Evolutionary conservation across 2,329 filamentous ascomycete species (phyloP).

Genomic region (Sporothrix mexicana): DNA sequence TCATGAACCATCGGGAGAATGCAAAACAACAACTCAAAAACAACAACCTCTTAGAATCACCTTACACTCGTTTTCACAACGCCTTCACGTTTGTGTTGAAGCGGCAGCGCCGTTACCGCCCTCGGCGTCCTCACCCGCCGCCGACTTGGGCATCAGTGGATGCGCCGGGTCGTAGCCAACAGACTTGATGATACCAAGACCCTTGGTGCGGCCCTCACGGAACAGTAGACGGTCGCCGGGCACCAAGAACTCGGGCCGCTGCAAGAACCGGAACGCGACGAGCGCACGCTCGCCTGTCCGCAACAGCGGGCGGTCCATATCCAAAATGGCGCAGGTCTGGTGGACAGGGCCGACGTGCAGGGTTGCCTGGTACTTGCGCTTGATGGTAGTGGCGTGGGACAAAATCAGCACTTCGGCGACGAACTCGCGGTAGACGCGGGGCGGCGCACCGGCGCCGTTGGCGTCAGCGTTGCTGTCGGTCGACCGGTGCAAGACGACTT

Average conservation of each 20-base stretch:
- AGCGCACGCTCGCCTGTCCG: slow-evolving; percentile 91
- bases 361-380: slow-evolving; percentile 97
- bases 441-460: slow-evolving; percentile 45
- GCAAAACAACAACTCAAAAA: not conserved
- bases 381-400: slow-evolving; percentile 95
- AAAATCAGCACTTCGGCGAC: slow-evolving; percentile 90
- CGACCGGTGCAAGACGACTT: slow-evolving; percentile 86
- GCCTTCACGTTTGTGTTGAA: not conserved
- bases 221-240: slow-evolving; percentile 91
- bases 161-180: slow-evolving; percentile 79
- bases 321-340: slow-evolving; percentile 96
- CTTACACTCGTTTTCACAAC: too few relatives aligned
- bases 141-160: slow-evolving; percentile 47
- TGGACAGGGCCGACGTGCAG: slow-evolving; percentile 93
- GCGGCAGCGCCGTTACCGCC: not conserved
- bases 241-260: slow-evolving; percentile 88
- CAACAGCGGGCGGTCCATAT: slow-evolving; percentile 95
- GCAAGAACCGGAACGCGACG: slow-evolving; percentile 93
- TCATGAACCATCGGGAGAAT: not conserved
- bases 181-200: slow-evolving; percentile 89
- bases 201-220: slow-evolving; percentile 93
- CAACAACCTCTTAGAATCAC: too few relatives aligned
- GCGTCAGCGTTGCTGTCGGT: slow-evolving; percentile 63
- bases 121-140: not conserved
- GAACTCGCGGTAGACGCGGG: slow-evolving; percentile 76